phyloP scores from a whole-genome alignment of 2,329 filamentous ascomycete species.

The Magnaporthiopsis poae region DNA sequence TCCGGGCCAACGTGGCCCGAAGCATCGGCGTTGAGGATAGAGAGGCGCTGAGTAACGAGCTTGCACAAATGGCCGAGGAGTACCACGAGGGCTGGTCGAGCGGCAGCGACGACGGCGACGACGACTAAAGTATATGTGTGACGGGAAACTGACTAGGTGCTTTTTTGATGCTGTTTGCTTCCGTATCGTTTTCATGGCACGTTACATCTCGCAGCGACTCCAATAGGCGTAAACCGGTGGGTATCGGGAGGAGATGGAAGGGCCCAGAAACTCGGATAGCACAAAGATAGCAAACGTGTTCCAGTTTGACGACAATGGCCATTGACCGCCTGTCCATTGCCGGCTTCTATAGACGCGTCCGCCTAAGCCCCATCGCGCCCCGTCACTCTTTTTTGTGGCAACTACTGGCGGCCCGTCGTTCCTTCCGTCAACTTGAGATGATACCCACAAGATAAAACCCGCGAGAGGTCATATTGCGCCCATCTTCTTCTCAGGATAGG shows the following conservation, averaged over 20 bases:
- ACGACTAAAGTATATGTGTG: constrained; percentile 27
- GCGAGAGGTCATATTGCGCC: background rate
- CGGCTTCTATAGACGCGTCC: background rate
- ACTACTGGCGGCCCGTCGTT: background rate
- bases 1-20: constrained; percentile 55
- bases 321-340: background rate
- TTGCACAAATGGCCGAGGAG: constrained; percentile 74
- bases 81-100: constrained; percentile 84
- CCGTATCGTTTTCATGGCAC: background rate
- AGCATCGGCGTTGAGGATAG: constrained; percentile 66
- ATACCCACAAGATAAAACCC: background rate
- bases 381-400: background rate
- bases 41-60: constrained; percentile 69
- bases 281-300: background rate
- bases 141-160: background rate
- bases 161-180: background rate
- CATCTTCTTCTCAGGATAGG: background rate
- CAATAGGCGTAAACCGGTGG: too few relatives aligned
- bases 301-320: background rate
- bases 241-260: background rate
- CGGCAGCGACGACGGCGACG: constrained; percentile 61
- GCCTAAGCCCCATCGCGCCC: background rate
- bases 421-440: background rate
- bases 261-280: background rate
- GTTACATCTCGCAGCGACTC: background rate